Evolutionary conservation across 1,284 basidiomycete genomes (phyloP).

Genomic region (Boletus sp.): DNA sequence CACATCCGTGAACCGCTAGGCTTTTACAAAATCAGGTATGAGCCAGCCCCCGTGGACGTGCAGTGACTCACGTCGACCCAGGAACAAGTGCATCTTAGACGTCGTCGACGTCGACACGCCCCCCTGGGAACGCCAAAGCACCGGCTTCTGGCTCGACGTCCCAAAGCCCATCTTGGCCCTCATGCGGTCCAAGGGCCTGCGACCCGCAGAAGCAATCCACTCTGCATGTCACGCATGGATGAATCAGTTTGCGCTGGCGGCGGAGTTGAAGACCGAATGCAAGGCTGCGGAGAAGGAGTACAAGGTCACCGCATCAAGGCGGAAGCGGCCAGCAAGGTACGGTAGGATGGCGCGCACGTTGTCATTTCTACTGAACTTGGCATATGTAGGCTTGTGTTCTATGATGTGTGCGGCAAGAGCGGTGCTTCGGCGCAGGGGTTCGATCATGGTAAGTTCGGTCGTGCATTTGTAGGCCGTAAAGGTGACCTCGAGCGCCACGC

Average conservation of each 20-base stretch:
- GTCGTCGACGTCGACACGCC: slow-evolving; percentile 77
- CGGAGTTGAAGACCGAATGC: slow-evolving; percentile 83
- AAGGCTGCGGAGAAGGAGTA: slow-evolving; percentile 80
- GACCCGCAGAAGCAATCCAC: slow-evolving; percentile 77
- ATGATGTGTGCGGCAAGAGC: slow-evolving; percentile 69
- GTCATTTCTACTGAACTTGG: not conserved
- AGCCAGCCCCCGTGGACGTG: not conserved
- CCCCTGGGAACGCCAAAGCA: slow-evolving; percentile 72
- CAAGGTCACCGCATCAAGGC: slow-evolving; percentile 49
- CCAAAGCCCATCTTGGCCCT: slow-evolving; percentile 51
- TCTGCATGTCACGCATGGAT: slow-evolving; percentile 82
- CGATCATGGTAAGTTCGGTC: slow-evolving; percentile 58
- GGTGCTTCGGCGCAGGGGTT: slow-evolving; percentile 79
- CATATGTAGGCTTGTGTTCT: slow-evolving; percentile 73
- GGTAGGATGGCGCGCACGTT: slow-evolving; percentile 35
- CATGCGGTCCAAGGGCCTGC: slow-evolving; percentile 57
- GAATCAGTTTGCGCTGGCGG: slow-evolving; percentile 69
- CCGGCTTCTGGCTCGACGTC: slow-evolving; percentile 85
- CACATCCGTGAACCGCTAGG: slow-evolving; percentile 32
- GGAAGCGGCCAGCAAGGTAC: slow-evolving; percentile 79
- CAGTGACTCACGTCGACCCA: slow-evolving; percentile 26
- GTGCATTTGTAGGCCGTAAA: not conserved
- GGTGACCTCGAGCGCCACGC: not conserved
- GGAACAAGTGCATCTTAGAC: slow-evolving; percentile 69
- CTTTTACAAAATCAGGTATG: slow-evolving; percentile 60